phyloP scores from a whole-genome alignment of 441 rosid species.

The Pelargonium australe region DNA sequence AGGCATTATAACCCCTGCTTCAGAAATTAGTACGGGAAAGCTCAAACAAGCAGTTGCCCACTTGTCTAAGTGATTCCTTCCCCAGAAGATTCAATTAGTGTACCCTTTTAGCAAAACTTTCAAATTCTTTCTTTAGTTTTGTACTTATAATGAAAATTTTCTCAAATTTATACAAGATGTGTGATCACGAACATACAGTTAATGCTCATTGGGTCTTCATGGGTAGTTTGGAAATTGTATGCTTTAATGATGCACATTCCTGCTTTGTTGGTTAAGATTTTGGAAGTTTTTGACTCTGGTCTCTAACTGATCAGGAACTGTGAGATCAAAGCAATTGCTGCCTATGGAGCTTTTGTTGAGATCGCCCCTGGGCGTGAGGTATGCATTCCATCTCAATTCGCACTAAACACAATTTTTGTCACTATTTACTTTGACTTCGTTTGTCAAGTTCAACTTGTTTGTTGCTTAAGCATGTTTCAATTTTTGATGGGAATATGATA shows the following conservation, averaged over 20 bases:
- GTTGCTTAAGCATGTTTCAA: neutral
- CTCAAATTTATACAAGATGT: neutral
- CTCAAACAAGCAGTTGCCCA: neutral
- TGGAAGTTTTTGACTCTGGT: slow-evolving; percentile 16
- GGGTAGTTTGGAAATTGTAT: slow-evolving; percentile 10
- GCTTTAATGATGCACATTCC: slow-evolving; percentile 1
- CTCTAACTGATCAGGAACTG: slow-evolving; percentile 54
- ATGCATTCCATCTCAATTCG: slow-evolving; percentile 21
- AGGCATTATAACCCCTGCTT: neutral
- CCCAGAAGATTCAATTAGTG: neutral
- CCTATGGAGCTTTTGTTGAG: slow-evolving; percentile 94
- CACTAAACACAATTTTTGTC: slow-evolving; percentile 5
- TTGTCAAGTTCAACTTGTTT: neutral
- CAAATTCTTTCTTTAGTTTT: too few species aligned
- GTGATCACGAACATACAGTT: neutral
- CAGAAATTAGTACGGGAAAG: neutral
- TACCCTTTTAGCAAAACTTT: neutral
- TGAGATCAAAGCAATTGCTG: slow-evolving; percentile 82
- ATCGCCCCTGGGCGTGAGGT: slow-evolving; percentile 95
- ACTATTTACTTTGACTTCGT: neutral
- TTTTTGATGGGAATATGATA: neutral
- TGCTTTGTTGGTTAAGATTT: slow-evolving; percentile 16
- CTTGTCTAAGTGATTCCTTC: neutral
- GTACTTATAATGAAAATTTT: neutral
- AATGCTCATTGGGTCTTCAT: neutral